A percentile compares a stretch with the other conserved stretches of the same genome.
Conservation (phyloP, 495 filamentous ascomycete genomes). For the Talaromyces thailandensis region DNA sequence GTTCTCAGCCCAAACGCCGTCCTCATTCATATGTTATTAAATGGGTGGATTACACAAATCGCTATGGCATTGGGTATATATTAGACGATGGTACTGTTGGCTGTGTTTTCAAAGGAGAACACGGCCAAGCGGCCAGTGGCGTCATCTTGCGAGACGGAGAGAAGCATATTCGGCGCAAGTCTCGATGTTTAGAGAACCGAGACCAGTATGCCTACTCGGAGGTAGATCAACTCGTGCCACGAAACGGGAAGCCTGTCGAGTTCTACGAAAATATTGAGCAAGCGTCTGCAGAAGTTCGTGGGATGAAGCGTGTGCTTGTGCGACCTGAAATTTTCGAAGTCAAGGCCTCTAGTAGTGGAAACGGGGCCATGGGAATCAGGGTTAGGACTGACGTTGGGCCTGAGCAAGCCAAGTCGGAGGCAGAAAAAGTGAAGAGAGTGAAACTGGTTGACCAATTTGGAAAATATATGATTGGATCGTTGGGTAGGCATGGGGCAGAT, state of each 20-base stretch:
- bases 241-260: slow-evolving; percentile 55
- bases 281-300: slow-evolving; percentile 31
- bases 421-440: slow-evolving; percentile 62
- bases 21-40: slow-evolving; percentile 59
- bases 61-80: slow-evolving; percentile 80
- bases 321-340: slow-evolving; percentile 48
- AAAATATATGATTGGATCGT: slow-evolving; percentile 76
- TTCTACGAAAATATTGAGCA: slow-evolving; percentile 70
- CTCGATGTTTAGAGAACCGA: slow-evolving; percentile 47
- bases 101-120: slow-evolving; percentile 64
- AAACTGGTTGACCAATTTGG: slow-evolving; percentile 86
- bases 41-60: slow-evolving; percentile 94
- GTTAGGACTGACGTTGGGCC: slow-evolving; percentile 41
- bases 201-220: slow-evolving; percentile 47
- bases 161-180: slow-evolving; percentile 36
- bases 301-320: slow-evolving; percentile 55
- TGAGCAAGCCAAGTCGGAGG: slow-evolving; percentile 48
- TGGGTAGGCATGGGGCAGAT: slow-evolving; percentile 41
- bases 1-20: slow-evolving; percentile 20
- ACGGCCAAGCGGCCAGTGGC: slow-evolving; percentile 51
- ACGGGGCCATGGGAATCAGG: slow-evolving; percentile 24
- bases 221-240: slow-evolving; percentile 56
- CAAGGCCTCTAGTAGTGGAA: slow-evolving; percentile 12
- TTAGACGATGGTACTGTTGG: slow-evolving; percentile 77
- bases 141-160: slow-evolving; percentile 59